Evolutionary conservation across 2,329 filamentous ascomycete genomes (phyloP), one percentile per base, ranked within the genome.

Genomic region (Ophiostoma sp.): DNA sequence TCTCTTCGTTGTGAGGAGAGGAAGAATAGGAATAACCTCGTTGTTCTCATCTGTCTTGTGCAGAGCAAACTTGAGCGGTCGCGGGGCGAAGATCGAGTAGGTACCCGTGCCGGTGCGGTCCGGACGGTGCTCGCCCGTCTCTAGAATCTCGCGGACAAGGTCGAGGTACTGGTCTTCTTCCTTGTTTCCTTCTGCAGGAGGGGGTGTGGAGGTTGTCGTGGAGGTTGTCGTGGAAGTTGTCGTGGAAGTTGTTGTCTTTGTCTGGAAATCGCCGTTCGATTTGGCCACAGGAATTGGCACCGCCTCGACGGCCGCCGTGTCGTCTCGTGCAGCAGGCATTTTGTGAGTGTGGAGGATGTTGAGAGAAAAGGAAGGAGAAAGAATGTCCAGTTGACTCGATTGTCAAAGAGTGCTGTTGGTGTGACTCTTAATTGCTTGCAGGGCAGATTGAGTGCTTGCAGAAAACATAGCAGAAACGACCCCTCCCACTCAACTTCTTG

Each of bases 121-220:
- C 42, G 94, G 94, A 22, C 96, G 91, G 80, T 94, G 91, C 82
- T 99, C 96, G 79, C 96, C 96, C 33, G 89, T 84, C 19, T 90
- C 85, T 19, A 99, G 87, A 79, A 98, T 98, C 77, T 93, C 89
- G 77, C 90, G 91, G 75, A 98, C 94, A 33, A 99, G 88, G 78
- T 95, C 88, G 74, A 99, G 90, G 81, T 99, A 99, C 83, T 98
- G 96, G 80, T 94, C 86, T 84, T 99, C 96, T 85, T 98, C 95
- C 19, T 36, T 28, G 69, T 75, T 76, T 55, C 25, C 55, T 63
- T 69, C 64, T 3, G 63, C 48, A 0, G 59, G n/a, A 12, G 8
- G n/a, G 8, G 36, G 3, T 59, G 50, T 22, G 17, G 11, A 31
- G n/a, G 42, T 45, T 15, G 11, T 1, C 25, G 68, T 17, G n/a